Base-by-base conservation (phyloP, 108 stramenopile genomes). In the Thalassiosira profunda region DNA sequence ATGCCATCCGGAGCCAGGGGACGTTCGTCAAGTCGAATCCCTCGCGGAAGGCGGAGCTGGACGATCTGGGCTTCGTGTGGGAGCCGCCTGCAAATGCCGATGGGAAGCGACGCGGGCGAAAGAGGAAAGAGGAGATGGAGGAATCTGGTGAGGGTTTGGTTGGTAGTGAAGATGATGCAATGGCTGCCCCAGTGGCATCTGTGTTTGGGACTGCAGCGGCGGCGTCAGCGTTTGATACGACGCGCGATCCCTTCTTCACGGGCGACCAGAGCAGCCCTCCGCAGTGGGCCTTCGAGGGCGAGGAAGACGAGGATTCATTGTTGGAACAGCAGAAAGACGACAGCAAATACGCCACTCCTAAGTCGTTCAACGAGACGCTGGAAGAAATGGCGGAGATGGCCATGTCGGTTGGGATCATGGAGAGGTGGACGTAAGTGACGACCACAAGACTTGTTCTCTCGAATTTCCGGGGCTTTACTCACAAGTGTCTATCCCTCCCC, bases 1-100 rank as follows among this genome's bases (percentile, higher is more conserved):
- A 93, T 79, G 88, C 91, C n/a, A 93, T 96, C 64, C 85, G 95
- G 47, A 82, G 84, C 41, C 92, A 92, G 64, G 92, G 92, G 54
- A 93, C 92, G 28, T 93, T 93, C 76, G 87, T 96, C 21, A 92
- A 87, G 51, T 70, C 70, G 15, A 70, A 87, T 65, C 84, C 91
- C 25, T 75, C 78, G 37, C 60, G 95, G 23, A 85, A 67, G 52
- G 66, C 79, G 24, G 66, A 82, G 57, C 67, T 96, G 53, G 87
- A 92, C 46, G 79, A 85, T 6, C 46, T 96, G 48, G 95, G 95
- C 17, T 93, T 96, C 70, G 76, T 86, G 17, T 96, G 94, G 94
- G 89, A 76, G 31, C 80, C 82, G 52, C 85, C 86, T 28, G 55
- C 74, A 30, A 62, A 63, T 36, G 81, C 76, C 20, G 56, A 70